Percentiles rank a stretch among this genome's conserved stretches.
phyloP scores from a whole-genome alignment of 495 filamentous ascomycete genomes.

The Xylaria palmicola region DNA sequence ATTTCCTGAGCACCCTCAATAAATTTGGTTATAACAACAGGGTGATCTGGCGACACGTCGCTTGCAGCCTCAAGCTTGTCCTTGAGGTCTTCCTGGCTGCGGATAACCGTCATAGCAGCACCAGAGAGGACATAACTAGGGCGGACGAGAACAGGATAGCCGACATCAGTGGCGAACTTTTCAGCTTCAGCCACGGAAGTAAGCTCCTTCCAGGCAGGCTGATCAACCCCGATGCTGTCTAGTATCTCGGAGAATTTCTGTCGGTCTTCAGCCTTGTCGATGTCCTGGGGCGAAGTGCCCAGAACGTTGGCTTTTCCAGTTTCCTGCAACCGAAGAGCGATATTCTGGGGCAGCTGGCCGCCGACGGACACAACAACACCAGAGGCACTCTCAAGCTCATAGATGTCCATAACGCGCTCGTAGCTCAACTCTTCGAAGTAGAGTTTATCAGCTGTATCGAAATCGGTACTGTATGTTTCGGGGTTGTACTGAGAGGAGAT shows the following conservation, averaged over 20 bases:
- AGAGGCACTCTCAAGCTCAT: constrained; percentile 82
- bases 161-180: constrained; percentile 81
- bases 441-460: constrained; percentile 88
- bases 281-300: constrained; percentile 88
- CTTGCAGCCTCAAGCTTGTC: constrained; percentile 87
- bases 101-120: constrained; percentile 99
- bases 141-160: constrained; percentile 91
- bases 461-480: constrained; percentile 62
- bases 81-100: constrained; percentile 84
- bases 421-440: constrained; percentile 98
- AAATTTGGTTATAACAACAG: constrained; percentile 99
- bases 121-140: constrained; percentile 98
- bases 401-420: constrained; percentile 98
- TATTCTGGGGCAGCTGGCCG: constrained; percentile 95
- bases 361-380: constrained; percentile 95
- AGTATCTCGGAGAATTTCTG: constrained; percentile 99
- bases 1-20: constrained; percentile 98
- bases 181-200: constrained; percentile 86
- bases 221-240: constrained; percentile 90
- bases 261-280: constrained; percentile 94
- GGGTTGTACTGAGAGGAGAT: constrained; percentile 16
- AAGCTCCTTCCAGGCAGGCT: constrained; percentile 96
- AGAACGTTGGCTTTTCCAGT: constrained; percentile 83
- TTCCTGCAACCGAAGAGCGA: constrained; percentile 92
- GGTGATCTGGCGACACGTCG: constrained; percentile 92